Base-by-base conservation (phyloP, 441 rosid genomes). In the Pelargonium fulgidum region DNA sequence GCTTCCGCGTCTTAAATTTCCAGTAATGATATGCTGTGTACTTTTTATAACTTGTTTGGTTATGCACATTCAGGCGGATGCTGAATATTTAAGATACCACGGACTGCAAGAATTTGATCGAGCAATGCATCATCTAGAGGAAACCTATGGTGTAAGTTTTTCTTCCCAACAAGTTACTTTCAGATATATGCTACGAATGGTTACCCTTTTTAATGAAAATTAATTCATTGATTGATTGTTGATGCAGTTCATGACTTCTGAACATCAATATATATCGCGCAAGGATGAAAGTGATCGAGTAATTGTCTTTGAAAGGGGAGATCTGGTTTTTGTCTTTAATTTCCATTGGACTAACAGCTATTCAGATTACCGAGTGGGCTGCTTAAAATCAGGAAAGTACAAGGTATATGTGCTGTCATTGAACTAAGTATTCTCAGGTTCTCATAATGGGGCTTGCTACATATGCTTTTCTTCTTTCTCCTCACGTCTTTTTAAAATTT, bases 51-150 rank as follows among this genome's bases (percentile, higher is more conserved):
- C 64, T 10, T 1, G 62, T 56, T 9, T 68, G 73, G 59, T 65
- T 78, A 68, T 74, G 20, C 66, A 11, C 62, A 50, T 22, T 29
- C 76, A 94, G 86, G 97, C 96, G 17, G 93, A 94, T 80, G 94
- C 99, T 14, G 76, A 81, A 0, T 92, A 78, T 81, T 86, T 94
- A 61, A 82, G 96, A 77, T 94, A 91, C 76, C 85, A 5, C 12
- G 96, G 99, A 69, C 70, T 94, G 86, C 97, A 90, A 86, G 97
- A 94, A 84, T 94, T 94, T 79, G 97, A 94, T 82, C 86, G 50
- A 71, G 96, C 93, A 47, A 94, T 94, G 97, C 99, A 94, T 75
- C 93, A 94, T 78, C 72, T 88, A 47, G 97, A 94, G 78, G 97
- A 78, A 65, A 84, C 68, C 9, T 87, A 88, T 68, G 82, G 86